phyloP scores from a whole-genome alignment of 1,284 basidiomycete genomes.

The Neolentinus lepideus region DNA sequence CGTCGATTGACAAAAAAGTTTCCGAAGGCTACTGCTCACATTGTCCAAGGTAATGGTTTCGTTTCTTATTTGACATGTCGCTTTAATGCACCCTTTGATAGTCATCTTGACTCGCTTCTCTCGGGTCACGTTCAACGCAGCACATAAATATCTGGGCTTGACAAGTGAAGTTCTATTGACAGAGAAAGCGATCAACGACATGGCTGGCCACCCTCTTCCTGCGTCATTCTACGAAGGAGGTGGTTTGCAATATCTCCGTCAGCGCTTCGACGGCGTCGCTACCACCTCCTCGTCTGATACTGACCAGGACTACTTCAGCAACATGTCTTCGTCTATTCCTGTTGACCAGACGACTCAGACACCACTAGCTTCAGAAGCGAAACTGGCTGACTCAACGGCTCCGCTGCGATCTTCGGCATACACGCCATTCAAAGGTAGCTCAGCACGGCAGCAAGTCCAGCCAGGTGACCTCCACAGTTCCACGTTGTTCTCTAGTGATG shows the following conservation, averaged over 20 bases:
- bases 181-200: constrained; percentile 94
- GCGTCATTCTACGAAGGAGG: constrained; percentile 90
- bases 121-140: constrained; percentile 93
- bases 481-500: constrained; percentile 37
- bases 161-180: constrained; percentile 95
- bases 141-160: constrained; percentile 93
- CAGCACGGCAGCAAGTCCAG: constrained; percentile 47
- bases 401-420: constrained; percentile 15
- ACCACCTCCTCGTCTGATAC: constrained; percentile 34
- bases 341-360: constrained; percentile 13
- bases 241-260: constrained; percentile 83
- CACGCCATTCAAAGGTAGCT: constrained; percentile 20
- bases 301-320: constrained; percentile 50
- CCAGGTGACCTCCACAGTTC: constrained; percentile 63
- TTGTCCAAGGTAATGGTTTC: constrained; percentile 77
- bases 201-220: constrained; percentile 93
- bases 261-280: constrained; percentile 65
- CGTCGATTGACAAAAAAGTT: constrained; percentile 88
- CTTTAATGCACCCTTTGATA: constrained; percentile 19
- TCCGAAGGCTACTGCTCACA: constrained; percentile 94
- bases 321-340: constrained; percentile 15
- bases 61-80: constrained; percentile 5
- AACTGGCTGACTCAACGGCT: constrained; percentile 5
- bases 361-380: constrained; percentile 2
- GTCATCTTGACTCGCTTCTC: constrained; percentile 95